Evolutionary conservation across 1,284 basidiomycete species (phyloP), one percentile per base, ranked within the genome.

Genomic region (Irpex sp.): DNA sequence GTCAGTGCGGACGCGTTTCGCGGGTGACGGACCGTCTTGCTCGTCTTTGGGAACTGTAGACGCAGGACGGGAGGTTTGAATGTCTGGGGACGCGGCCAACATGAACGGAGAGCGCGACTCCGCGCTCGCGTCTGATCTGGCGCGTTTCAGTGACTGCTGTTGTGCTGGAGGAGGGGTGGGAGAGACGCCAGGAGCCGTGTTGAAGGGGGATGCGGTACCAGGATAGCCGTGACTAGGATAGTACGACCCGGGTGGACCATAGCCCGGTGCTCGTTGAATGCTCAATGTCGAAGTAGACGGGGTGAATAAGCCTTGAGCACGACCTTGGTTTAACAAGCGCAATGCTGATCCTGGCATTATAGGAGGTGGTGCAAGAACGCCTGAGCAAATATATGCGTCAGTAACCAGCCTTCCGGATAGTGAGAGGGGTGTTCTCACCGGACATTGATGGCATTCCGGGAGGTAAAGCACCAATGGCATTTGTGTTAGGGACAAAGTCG

Each of bases 401-500:
- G 34, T 31, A 9, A 4, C 2, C 56, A 36, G 52, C 52, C 56
- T 3, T 36, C 3, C 3, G 56, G 15, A 36, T 31, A 13, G 11
- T 37, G 31, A 51, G 21, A n/a, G 9, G 40, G 15, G 51, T 26
- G 21, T 13, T 36, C 21, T 21, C 38, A 63, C 62, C 70, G 37
- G 79, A 78, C 60, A 85, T 79, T 61, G 66, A 68, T 31, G 76
- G 71, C 31, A 77, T 65, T 5, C 73, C 72, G 8, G 74, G 66
- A 58, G 89, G 87, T 56, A 92, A 79, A 47, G 85, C 78, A 15
- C 82, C 77, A 58, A 91, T 77, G 9, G 87, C 82, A 71, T 82
- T 84, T n/a, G 88, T 85, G 63, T 82, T 88, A 2, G 94, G 94
- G 17, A 89, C 86, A 73, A 96, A 96, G 75, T 97, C 95, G 74